Evolutionary conservation across 2,329 filamentous ascomycete genomes (phyloP).

Genomic region (Fusarium hainanense): DNA sequence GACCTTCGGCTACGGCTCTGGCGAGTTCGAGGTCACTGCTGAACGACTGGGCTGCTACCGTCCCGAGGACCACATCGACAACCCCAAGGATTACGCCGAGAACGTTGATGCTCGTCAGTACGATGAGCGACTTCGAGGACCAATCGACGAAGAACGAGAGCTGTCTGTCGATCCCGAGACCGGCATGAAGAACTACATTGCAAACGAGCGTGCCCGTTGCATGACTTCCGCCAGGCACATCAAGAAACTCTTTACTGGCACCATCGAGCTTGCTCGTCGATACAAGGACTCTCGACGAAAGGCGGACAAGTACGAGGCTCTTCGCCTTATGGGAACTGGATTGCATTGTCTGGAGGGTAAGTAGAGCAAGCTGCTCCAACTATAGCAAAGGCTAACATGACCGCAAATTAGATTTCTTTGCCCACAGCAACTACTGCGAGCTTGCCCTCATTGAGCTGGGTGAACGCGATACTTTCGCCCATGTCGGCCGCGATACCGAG

Average conservation of each 20-base stretch:
- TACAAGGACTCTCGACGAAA: constrained; percentile 69
- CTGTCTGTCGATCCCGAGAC: constrained; percentile 79
- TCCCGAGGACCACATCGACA: constrained; percentile 80
- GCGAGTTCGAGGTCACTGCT: constrained; percentile 85
- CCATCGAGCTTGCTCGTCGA: constrained; percentile 81
- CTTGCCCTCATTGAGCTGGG: constrained; percentile 89
- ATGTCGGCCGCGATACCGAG: constrained; percentile 81
- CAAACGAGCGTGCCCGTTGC: constrained; percentile 81
- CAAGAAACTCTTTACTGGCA: constrained; percentile 76
- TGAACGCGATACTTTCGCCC: constrained; percentile 83
- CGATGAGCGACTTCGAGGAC: constrained; percentile 82
- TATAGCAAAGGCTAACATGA: constrained; percentile 19
- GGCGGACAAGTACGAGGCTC: constrained; percentile 85
- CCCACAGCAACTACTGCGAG: constrained; percentile 93
- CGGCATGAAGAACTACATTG: constrained; percentile 94
- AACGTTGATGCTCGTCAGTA: constrained; percentile 87
- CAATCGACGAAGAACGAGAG: constrained; percentile 81
- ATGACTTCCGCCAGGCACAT: constrained; percentile 85
- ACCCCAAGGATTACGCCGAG: constrained; percentile 89
- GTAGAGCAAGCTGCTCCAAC: constrained; percentile 14
- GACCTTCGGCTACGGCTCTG: constrained; percentile 86
- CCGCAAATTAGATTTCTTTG: constrained; percentile 75
- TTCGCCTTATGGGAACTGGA: constrained; percentile 87
- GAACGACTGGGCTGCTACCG: constrained; percentile 86
- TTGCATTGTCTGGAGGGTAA: constrained; percentile 86